These are phyloP conservation scores for Annulohypoxylon nitens DNA, from an alignment of 495 filamentous ascomycete genomes.

Conservation along the genomic window DNA sequence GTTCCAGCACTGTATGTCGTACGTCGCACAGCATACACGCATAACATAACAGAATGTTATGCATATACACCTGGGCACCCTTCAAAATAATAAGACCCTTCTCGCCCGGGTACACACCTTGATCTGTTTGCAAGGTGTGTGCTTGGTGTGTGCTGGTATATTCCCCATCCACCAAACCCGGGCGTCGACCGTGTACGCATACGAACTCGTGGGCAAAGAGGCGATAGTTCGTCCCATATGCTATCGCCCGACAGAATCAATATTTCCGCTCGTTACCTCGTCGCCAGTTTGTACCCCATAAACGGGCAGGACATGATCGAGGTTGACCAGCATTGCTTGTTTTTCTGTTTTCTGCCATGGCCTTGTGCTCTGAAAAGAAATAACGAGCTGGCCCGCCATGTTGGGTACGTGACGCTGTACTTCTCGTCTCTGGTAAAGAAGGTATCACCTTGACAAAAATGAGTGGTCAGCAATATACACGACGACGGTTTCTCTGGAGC, in stretches of 20 bases:
- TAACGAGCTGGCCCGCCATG: constrained; percentile 28
- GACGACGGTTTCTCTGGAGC: constrained; percentile 19
- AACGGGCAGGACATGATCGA: constrained; percentile 13
- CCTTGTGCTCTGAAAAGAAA: constrained; percentile 5
- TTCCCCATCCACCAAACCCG: constrained; percentile 13
- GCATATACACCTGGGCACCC: constrained; percentile 19
- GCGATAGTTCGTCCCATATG: constrained; percentile 23
- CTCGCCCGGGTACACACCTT: constrained; percentile 41
- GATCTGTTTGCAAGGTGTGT: constrained; percentile 15
- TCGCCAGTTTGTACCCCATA: neutral
- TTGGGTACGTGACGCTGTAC: constrained; percentile 29
- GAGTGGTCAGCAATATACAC: constrained; percentile 31
- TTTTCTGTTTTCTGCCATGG: constrained; percentile 16
- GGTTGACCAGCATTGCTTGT: constrained; percentile 28
- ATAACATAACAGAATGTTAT: constrained; percentile 29
- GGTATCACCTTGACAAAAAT: constrained; percentile 8
- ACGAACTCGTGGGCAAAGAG: constrained; percentile 19
- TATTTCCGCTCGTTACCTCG: constrained; percentile 15
- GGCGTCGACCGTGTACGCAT: constrained; percentile 23
- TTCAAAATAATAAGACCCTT: constrained; percentile 32
- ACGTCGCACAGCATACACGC: constrained; percentile 41
- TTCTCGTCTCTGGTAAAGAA: constrained; percentile 20
- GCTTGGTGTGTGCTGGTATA: constrained; percentile 3
- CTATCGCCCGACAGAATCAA: constrained; percentile 23
- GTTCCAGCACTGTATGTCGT: neutral